Conservation (phyloP, 2,329 filamentous ascomycete species). For the Alternaria sp. region DNA sequence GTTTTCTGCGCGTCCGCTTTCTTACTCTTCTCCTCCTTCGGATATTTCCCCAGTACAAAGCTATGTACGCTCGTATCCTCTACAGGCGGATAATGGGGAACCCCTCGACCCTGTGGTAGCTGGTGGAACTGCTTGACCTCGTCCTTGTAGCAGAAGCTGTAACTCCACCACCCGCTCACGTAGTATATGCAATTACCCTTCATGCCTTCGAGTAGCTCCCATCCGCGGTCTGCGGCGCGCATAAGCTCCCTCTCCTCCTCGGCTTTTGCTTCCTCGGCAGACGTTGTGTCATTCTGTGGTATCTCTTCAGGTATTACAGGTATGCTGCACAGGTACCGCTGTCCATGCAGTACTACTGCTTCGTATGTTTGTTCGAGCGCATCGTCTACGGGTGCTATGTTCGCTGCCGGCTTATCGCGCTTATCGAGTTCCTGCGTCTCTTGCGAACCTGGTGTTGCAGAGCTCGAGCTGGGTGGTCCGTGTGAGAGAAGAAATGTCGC, state of each 20-base stretch:
- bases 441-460: conserved; percentile 41
- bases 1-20: conserved; percentile 40
- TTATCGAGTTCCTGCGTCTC: conserved; percentile 50
- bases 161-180: conserved; percentile 92
- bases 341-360: conserved; percentile 73
- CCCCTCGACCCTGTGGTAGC: conserved; percentile 72
- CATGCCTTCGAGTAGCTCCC: conserved; percentile 80
- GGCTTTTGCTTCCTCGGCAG: conserved; percentile 71
- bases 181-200: conserved; percentile 84
- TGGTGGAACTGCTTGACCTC: conserved; percentile 92
- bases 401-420: conserved; percentile 32
- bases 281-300: conserved; percentile 67
- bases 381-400: conserved; percentile 26
- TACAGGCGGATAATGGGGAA: conserved; percentile 73
- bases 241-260: conserved; percentile 83
- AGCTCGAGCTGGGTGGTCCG: conserved; percentile 38
- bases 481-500: conserved; percentile 67
- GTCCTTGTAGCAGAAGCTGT: conserved; percentile 89
- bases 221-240: conserved; percentile 78
- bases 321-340: conserved; percentile 84
- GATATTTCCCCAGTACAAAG: conserved; percentile 76
- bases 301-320: conserved; percentile 70
- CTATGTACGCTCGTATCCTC: conserved; percentile 79
- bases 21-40: conserved; percentile 32
- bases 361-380: conserved; percentile 66